These are phyloP conservation scores for Pseudogymnoascus sp. DNA, from an alignment of 2,329 filamentous ascomycete genomes.

Conservation along the genomic window DNA sequence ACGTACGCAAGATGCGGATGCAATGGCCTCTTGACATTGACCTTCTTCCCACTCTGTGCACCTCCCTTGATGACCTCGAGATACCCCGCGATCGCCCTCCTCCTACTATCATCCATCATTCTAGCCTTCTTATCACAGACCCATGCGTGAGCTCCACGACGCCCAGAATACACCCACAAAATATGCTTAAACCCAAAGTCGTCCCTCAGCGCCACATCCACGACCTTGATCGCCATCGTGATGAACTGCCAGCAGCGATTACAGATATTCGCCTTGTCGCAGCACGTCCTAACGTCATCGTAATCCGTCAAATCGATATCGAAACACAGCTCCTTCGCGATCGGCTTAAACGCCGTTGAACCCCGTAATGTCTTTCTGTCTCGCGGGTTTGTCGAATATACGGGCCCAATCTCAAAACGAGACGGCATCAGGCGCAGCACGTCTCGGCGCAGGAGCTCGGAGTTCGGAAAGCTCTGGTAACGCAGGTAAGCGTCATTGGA, in stretches of 20 bases:
- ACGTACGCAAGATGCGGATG: conserved; percentile 78
- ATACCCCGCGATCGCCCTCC: conserved; percentile 80
- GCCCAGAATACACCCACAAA: conserved; percentile 96
- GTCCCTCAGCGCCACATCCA: conserved; percentile 78
- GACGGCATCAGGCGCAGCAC: conserved; percentile 81
- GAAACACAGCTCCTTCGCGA: conserved; percentile 93
- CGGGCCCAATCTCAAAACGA: conserved; percentile 97
- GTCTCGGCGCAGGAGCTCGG: conserved; percentile 77
- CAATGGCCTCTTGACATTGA: conserved; percentile 75
- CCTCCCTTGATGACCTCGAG: conserved; percentile 86
- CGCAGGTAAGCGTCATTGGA: conserved; percentile 86
- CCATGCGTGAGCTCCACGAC: conserved; percentile 96
- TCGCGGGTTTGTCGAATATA: conserved; percentile 88
- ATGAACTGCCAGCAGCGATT: conserved; percentile 94
- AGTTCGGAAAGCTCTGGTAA: conserved; percentile 72
- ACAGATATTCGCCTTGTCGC: conserved; percentile 88
- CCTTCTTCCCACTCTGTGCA: conserved; percentile 76
- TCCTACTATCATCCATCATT: conserved; percentile 75
- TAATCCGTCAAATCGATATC: conserved; percentile 99
- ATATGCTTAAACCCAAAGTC: conserved; percentile 98
- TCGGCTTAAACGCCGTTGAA: conserved; percentile 71
- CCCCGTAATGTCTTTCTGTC: conserved; percentile 85
- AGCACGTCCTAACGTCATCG: conserved; percentile 93
- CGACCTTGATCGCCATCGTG: conserved; percentile 93
- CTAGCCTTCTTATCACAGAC: conserved; percentile 87